These are phyloP conservation scores for Hericium rajendrae DNA, from an alignment of 768 basidiomycete species.

Conservation along the genomic window DNA sequence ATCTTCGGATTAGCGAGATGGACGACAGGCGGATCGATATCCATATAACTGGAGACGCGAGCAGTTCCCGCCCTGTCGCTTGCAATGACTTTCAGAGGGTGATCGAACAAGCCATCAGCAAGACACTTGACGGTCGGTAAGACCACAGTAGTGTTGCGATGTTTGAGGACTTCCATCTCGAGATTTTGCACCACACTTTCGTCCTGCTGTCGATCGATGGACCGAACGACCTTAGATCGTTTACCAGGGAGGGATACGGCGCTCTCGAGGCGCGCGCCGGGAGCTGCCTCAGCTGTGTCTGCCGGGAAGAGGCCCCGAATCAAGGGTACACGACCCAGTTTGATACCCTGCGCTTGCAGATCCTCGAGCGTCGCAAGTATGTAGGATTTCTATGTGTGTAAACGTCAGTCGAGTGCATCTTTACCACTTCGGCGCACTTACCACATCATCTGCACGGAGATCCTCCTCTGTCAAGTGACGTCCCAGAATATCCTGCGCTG, in stretches of 20 bases:
- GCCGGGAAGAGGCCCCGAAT: slow-evolving; percentile 22
- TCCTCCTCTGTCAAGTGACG: slow-evolving; percentile 33
- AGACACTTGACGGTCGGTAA: neutral
- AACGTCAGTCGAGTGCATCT: neutral
- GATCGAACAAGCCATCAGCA: neutral
- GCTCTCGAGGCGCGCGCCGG: too few species aligned
- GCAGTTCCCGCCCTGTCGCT: too few species aligned
- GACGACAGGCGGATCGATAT: neutral
- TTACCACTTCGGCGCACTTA: slow-evolving; percentile 20
- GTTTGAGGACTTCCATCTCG: slow-evolving; percentile 27
- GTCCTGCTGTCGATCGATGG: too few species aligned
- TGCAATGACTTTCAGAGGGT: neutral
- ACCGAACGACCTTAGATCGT: too few species aligned
- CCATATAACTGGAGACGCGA: too few species aligned
- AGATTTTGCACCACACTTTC: neutral
- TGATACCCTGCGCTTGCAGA: slow-evolving; percentile 25
- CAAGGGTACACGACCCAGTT: slow-evolving; percentile 30
- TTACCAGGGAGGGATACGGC: too few species aligned
- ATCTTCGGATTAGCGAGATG: slow-evolving; percentile 21
- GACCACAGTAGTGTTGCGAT: slow-evolving; percentile 24
- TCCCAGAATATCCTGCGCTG: slow-evolving; percentile 31
- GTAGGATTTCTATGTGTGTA: slow-evolving; percentile 33
- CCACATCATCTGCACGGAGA: slow-evolving; percentile 35
- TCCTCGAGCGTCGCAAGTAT: slow-evolving; percentile 28
- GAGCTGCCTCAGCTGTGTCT: neutral